These are phyloP conservation scores for Selaginella tamariscina DNA, from an alignment of 75 land plant genomes.

Conservation along the genomic window DNA sequence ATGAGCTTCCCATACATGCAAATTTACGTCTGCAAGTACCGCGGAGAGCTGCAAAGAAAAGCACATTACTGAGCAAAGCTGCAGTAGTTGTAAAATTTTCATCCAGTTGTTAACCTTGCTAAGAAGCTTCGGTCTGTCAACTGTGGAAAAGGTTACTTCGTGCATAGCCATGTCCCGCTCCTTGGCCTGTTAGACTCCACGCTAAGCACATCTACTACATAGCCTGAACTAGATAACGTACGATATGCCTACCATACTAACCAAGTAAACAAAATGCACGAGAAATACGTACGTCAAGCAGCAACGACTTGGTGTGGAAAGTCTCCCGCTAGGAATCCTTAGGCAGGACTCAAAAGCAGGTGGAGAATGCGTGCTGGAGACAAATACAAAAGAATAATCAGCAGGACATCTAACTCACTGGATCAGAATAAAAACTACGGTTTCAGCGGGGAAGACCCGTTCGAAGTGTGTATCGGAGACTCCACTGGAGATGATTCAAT, in stretches of 20 bases:
- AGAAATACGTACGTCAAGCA: not conserved
- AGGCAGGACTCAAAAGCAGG: not conserved
- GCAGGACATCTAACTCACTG: not conserved
- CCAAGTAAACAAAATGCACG: not conserved
- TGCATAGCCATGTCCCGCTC: not conserved
- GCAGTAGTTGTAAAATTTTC: not conserved
- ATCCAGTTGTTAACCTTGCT: not conserved
- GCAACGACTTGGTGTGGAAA: not conserved
- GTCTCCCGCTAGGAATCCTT: no score
- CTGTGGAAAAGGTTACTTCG: not conserved
- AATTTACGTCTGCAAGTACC: not conserved
- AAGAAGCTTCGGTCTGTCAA: not conserved
- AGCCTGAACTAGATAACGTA: no score
- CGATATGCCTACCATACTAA: no score
- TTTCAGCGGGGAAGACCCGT: no score
- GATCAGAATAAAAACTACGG: not conserved
- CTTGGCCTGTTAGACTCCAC: not conserved
- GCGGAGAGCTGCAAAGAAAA: not conserved
- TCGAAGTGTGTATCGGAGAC: not conserved
- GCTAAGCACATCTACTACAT: not conserved
- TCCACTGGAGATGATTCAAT: not conserved
- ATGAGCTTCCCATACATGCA: not conserved
- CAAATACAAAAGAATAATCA: not conserved
- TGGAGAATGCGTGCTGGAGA: not conserved
- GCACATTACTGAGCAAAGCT: not conserved